A percentile compares a stretch with the other conserved stretches of the same genome.
phyloP scores from a whole-genome alignment of 2,329 filamentous ascomycete species.

The Zymoseptoria crescenta region DNA sequence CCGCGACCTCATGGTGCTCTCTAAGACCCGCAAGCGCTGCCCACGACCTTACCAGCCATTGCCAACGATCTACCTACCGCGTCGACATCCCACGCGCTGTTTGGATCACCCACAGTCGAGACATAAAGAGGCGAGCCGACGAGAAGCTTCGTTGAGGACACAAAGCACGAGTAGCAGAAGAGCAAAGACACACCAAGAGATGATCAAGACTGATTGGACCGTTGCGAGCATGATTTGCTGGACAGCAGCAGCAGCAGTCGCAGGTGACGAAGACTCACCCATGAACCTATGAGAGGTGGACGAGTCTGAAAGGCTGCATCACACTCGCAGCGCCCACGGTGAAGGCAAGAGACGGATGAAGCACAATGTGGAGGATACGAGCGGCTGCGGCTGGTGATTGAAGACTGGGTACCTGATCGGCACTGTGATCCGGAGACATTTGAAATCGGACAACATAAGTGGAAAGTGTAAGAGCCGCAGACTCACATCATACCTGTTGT shows the following conservation, averaged over 20 bases:
- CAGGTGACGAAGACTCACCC: background rate
- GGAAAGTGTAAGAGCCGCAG: background rate
- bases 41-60: background rate
- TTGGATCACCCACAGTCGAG: too few relatives aligned
- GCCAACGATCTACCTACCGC: background rate
- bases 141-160: background rate
- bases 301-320: background rate
- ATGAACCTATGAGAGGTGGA: background rate
- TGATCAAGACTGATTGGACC: background rate
- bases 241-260: background rate
- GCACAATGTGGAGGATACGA: background rate
- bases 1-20: background rate
- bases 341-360: background rate
- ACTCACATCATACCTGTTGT: background rate
- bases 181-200: background rate
- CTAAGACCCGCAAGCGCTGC: background rate
- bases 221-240: background rate
- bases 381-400: background rate
- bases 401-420: background rate
- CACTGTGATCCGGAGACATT: background rate
- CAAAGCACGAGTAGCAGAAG: background rate
- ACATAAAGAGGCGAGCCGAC: too few relatives aligned
- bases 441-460: too few relatives aligned
- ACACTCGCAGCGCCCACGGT: background rate
- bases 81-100: background rate